Evolutionary conservation across 2,329 filamentous ascomycete genomes (phyloP).

Genomic region (Botrytis medusae): DNA sequence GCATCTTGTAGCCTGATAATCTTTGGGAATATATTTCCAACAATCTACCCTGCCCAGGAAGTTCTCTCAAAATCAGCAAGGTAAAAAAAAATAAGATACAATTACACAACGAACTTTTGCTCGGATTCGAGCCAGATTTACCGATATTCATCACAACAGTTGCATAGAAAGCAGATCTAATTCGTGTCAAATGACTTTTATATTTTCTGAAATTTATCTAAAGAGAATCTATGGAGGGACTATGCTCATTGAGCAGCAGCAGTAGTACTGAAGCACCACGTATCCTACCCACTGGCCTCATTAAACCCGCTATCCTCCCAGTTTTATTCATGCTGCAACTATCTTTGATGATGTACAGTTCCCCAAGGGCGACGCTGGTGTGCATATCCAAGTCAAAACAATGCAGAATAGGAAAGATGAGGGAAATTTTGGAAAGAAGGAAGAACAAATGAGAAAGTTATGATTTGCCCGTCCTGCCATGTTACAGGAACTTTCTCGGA

Average conservation of each 20-base stretch:
- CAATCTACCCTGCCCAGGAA: background rate
- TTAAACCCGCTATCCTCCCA: slow-evolving; percentile 3
- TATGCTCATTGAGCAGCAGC: background rate
- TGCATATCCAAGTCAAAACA: slow-evolving; percentile 2
- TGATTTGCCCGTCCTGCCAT: background rate
- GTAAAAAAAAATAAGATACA: background rate
- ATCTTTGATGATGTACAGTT: slow-evolving; percentile 8
- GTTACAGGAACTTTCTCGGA: background rate
- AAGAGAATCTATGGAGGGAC: background rate
- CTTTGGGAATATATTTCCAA: background rate
- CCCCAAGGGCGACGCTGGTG: slow-evolving; percentile 7
- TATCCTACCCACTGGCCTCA: background rate
- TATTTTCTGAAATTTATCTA: background rate
- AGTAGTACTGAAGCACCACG: background rate
- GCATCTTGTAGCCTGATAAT: too few species aligned
- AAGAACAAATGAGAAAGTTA: background rate
- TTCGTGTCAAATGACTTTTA: background rate
- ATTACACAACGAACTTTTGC: background rate
- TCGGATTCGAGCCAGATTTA: background rate
- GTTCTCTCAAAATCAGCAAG: background rate
- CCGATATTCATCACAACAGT: background rate
- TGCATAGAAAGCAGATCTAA: background rate
- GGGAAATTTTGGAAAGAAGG: background rate
- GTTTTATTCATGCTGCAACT: slow-evolving; percentile 16
- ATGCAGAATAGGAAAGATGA: background rate